Percentiles rank a stretch among this genome's conserved stretches.
Conservation (phyloP, 805 yeast species). For the Saccharomycopsis lassenensis region DNA sequence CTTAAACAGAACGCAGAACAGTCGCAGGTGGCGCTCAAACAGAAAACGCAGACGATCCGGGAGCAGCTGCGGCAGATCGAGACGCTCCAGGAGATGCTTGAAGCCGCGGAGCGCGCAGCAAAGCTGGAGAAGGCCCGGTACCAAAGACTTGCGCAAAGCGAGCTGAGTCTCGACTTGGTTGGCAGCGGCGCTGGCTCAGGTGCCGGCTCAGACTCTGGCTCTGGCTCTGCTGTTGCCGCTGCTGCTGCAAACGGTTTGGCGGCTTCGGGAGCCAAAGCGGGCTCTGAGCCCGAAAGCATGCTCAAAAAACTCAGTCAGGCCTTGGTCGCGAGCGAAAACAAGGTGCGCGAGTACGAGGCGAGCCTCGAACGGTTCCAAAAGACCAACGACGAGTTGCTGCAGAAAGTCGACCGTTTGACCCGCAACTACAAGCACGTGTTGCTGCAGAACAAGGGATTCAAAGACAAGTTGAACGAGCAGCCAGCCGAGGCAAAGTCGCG, state of each 20-base stretch:
- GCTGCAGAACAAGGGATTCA: slow-evolving; percentile 41
- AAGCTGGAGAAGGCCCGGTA: no score
- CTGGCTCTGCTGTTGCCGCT: no score
- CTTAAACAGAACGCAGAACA: slow-evolving; percentile 49
- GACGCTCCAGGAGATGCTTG: no score
- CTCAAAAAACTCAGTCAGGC: slow-evolving; percentile 40
- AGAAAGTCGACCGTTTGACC: slow-evolving; percentile 57
- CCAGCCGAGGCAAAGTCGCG: slow-evolving; percentile 10
- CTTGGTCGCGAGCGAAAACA: slow-evolving; percentile 37
- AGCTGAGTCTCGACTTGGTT: no score
- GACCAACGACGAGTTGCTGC: slow-evolving; percentile 54
- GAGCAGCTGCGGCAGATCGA: slow-evolving; percentile 38
- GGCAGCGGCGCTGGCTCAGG: no score
- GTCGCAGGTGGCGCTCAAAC: slow-evolving; percentile 35
- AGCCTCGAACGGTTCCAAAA: slow-evolving; percentile 43
- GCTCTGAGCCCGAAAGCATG: no score
- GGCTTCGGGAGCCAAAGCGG: slow-evolving; percentile 31
- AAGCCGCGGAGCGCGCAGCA: no score
- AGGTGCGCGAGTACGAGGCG: slow-evolving; percentile 44
- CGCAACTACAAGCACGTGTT: slow-evolving; percentile 59
- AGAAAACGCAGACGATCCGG: slow-evolving; percentile 56
- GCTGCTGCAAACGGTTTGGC: slow-evolving; percentile 25
- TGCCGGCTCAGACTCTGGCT: no score
- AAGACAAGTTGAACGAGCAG: slow-evolving; percentile 22
- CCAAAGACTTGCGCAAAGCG: no score